phyloP scores from a whole-genome alignment of 225 moss, liverwort and hornwort genomes.

The Marchantia paleacea region DNA sequence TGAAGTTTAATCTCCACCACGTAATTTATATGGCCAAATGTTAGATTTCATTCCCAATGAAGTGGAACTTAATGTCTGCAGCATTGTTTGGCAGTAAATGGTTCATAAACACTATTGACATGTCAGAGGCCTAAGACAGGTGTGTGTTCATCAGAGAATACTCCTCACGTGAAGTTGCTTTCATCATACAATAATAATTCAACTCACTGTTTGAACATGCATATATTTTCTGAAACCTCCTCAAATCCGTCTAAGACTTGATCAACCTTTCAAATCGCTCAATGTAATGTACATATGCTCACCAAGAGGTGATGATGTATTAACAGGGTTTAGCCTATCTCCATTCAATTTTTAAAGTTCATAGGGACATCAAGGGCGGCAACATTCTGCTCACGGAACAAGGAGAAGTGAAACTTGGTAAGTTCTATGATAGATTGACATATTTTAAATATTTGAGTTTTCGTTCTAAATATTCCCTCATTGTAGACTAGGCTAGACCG shows the following conservation, averaged over 20 bases:
- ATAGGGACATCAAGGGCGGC: constrained; percentile 94
- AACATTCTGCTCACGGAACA: constrained; percentile 94
- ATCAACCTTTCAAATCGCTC: neutral
- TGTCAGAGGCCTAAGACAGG: neutral
- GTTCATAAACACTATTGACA: neutral
- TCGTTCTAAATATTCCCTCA: too few species aligned
- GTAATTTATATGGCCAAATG: neutral
- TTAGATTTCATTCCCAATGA: neutral
- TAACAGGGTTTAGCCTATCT: constrained; percentile 75
- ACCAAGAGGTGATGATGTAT: neutral
- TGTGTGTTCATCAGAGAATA: neutral
- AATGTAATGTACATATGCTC: neutral
- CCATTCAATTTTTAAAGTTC: constrained; percentile 97
- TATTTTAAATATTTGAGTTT: too few species aligned
- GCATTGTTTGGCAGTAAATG: neutral
- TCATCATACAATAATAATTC: neutral
- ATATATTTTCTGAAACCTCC: neutral
- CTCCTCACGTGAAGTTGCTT: too few species aligned
- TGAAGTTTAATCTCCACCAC: neutral
- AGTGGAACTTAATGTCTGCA: neutral
- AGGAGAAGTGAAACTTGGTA: constrained; percentile 97
- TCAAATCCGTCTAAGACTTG: neutral
- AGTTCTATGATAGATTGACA: neutral
- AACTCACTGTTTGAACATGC: neutral
- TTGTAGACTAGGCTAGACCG: too few species aligned